These are phyloP conservation scores for Pleurotus cornucopiae DNA, from an alignment of 768 basidiomycete species.

Conservation along the genomic window DNA sequence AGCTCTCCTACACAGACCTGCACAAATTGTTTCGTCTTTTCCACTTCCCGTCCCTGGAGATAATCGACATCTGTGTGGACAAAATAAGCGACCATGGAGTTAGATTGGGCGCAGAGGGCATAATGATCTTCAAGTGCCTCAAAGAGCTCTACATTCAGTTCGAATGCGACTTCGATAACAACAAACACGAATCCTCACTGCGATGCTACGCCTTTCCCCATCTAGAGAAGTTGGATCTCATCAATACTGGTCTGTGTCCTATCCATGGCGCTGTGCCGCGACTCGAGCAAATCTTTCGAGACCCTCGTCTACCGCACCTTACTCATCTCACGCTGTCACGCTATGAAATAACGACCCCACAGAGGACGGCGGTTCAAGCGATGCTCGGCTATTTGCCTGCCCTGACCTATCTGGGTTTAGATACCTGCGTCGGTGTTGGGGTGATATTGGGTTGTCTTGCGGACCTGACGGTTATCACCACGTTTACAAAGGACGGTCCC, in stretches of 20 bases:
- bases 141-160: background rate
- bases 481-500: slow-evolving; percentile 6
- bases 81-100: background rate
- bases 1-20: slow-evolving; percentile 32
- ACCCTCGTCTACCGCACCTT: slow-evolving; percentile 48
- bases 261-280: slow-evolving; percentile 22
- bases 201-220: background rate
- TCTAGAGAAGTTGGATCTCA: background rate
- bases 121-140: background rate
- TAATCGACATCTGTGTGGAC: slow-evolving; percentile 14
- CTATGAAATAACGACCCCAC: slow-evolving; percentile 35
- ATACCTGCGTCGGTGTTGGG: slow-evolving; percentile 38
- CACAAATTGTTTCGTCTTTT: slow-evolving; percentile 18
- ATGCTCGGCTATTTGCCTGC: slow-evolving; percentile 51
- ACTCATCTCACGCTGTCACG: slow-evolving; percentile 47
- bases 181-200: background rate
- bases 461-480: slow-evolving; percentile 27
- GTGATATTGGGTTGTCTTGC: slow-evolving; percentile 36
- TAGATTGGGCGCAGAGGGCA: background rate
- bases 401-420: slow-evolving; percentile 43
- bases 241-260: background rate
- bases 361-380: slow-evolving; percentile 17
- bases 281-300: slow-evolving; percentile 49
- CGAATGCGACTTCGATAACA: background rate
- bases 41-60: background rate